Conservation (phyloP, 441 rosid genomes). For the Sinapis alba region DNA sequence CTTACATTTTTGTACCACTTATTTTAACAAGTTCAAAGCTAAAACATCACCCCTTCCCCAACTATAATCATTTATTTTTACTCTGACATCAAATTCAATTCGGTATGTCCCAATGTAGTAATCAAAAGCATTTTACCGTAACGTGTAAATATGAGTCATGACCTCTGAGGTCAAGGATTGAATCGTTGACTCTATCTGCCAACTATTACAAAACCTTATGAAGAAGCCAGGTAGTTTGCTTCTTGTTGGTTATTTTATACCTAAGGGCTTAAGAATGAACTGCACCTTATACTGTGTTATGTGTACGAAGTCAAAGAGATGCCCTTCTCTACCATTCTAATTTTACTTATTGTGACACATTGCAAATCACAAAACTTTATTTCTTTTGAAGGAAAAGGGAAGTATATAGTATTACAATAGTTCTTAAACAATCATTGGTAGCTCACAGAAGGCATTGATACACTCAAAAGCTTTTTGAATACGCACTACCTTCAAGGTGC, state of each 20-base stretch:
- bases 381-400: slow-evolving; percentile 11
- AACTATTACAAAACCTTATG: neutral
- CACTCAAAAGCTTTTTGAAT: slow-evolving; percentile 20
- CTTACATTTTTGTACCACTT: neutral
- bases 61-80: neutral
- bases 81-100: neutral
- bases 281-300: neutral
- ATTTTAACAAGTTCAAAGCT: neutral
- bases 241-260: neutral
- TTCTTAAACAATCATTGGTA: slow-evolving; percentile 2
- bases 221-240: neutral
- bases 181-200: neutral
- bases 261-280: neutral
- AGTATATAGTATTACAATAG: neutral
- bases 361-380: slow-evolving; percentile 15
- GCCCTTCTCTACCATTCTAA: neutral
- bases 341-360: neutral
- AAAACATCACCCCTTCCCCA: neutral
- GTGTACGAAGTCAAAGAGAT: neutral
- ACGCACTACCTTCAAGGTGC: neutral
- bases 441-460: slow-evolving; percentile 5
- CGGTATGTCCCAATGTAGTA: neutral
- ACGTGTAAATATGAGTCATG: neutral
- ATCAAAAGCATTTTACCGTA: neutral
- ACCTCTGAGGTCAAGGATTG: neutral